phyloP scores from a whole-genome alignment of 768 basidiomycete species.

The Tricholoma bakamatsutake region DNA sequence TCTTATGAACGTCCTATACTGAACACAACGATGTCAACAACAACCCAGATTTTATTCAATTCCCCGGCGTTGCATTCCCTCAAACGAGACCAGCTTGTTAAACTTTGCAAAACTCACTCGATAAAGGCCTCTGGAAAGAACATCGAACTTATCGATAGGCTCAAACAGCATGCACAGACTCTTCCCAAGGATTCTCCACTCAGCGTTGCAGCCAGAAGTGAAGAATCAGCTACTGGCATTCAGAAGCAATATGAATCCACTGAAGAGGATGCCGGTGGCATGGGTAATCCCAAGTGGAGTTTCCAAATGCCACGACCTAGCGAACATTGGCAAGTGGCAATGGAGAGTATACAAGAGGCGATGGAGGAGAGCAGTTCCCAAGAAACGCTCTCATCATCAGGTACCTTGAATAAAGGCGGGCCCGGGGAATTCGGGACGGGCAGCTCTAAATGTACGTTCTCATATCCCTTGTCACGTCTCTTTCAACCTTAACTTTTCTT shows the following conservation, averaged over 20 bases:
- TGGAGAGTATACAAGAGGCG: conserved; percentile 71
- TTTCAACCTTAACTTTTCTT: conserved; percentile 10
- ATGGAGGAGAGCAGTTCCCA: conserved; percentile 49
- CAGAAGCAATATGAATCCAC: conserved; percentile 22
- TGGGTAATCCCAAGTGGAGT: conserved; percentile 10
- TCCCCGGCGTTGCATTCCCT: conserved; percentile 79
- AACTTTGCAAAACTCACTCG: conserved; percentile 78
- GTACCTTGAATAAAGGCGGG: conserved; percentile 28
- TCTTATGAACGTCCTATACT: too few species aligned
- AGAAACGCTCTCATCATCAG: conserved; percentile 44
- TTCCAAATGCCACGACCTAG: conserved; percentile 50
- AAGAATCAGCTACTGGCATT: conserved; percentile 22
- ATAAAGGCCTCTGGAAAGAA: conserved; percentile 82
- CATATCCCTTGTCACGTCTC: conserved; percentile 4
- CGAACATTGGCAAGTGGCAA: conserved; percentile 83
- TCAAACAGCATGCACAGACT: conserved; percentile 62
- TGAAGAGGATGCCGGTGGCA: conserved; percentile 17
- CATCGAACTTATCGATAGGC: conserved; percentile 59
- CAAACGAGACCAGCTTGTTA: conserved; percentile 79
- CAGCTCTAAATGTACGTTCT: conserved; percentile 50
- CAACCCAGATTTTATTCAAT: conserved; percentile 78
- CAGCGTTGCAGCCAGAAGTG: conserved; percentile 50
- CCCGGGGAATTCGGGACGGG: conserved; percentile 72
- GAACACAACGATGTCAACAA: conserved; percentile 47
- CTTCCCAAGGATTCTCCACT: conserved; percentile 52